A percentile compares a stretch with the other conserved stretches of the same genome.
phyloP scores from a whole-genome alignment of 2,329 filamentous ascomycete genomes.

The Penicillium aurantiogriseum region DNA sequence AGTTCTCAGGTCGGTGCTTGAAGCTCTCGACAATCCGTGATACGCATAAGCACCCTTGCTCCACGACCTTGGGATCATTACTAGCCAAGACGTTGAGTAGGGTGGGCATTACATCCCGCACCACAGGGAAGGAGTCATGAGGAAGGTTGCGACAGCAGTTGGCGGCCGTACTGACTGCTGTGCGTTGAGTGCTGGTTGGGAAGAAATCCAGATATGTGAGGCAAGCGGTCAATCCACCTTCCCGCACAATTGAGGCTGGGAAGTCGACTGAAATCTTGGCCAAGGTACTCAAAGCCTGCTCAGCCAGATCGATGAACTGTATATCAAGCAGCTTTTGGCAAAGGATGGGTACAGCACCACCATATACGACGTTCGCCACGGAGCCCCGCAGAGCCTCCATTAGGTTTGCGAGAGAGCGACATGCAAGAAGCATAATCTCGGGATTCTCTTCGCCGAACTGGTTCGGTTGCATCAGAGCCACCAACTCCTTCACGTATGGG shows the following conservation, averaged over 20 bases:
- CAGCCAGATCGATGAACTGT: conserved; percentile 93
- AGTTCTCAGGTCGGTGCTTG: conserved; percentile 78
- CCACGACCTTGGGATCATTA: conserved; percentile 93
- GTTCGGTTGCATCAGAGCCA: conserved; percentile 85
- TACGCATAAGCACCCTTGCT: conserved; percentile 93
- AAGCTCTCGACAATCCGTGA: conserved; percentile 97
- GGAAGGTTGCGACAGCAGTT: conserved; percentile 98
- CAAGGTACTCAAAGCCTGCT: conserved; percentile 92
- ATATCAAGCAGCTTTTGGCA: conserved; percentile 96
- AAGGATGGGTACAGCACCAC: conserved; percentile 89
- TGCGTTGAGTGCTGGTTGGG: conserved; percentile 91
- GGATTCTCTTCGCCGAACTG: conserved; percentile 87
- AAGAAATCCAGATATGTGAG: conserved; percentile 97
- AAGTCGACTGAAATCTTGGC: conserved; percentile 98
- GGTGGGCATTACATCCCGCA: conserved; percentile 95
- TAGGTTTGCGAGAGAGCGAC: conserved; percentile 89
- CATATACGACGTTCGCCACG: conserved; percentile 93
- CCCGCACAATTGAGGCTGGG: conserved; percentile 88
- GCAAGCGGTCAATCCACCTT: conserved; percentile 93
- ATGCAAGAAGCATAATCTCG: conserved; percentile 95
- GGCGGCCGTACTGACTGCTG: conserved; percentile 92
- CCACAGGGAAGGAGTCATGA: conserved; percentile 85
- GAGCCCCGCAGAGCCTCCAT: conserved; percentile 96
- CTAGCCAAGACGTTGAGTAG: conserved; percentile 85
- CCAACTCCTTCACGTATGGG: conserved; percentile 90